A percentile compares a stretch with the other conserved stretches of the same genome.
Evolutionary conservation across 257 asterid species (phyloP).

Genomic region (Coffea canephora): DNA sequence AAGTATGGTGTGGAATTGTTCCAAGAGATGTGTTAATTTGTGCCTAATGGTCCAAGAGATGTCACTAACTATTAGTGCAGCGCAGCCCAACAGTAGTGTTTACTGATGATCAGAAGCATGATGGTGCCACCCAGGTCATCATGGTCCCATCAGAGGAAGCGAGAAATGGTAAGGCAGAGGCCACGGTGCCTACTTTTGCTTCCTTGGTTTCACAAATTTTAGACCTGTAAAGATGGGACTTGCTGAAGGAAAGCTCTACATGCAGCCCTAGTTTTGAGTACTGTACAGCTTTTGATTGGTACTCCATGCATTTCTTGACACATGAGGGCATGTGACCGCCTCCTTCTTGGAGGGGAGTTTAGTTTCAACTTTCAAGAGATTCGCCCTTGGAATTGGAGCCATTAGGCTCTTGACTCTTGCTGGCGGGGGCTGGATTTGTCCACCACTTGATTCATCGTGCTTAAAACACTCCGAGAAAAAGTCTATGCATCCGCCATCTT

Average conservation of each 20-base stretch:
- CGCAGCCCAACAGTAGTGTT: background rate
- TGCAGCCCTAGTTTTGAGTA: conserved; percentile 18
- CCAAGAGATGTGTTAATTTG: background rate
- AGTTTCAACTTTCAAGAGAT: conserved; percentile 22
- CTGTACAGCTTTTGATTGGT: background rate
- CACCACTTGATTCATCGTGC: conserved; percentile 30
- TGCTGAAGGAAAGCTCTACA: conserved; percentile 37
- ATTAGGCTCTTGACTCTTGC: conserved; percentile 21
- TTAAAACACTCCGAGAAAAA: conserved; percentile 22
- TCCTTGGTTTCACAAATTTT: background rate
- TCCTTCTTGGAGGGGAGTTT: background rate
- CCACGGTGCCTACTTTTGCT: background rate
- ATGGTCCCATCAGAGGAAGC: conserved; percentile 17
- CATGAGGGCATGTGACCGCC: background rate
- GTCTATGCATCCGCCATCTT: background rate
- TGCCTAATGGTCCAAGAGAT: conserved; percentile 19
- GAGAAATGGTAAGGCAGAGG: background rate
- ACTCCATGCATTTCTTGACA: background rate
- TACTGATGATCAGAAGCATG: conserved; percentile 11
- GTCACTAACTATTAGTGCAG: conserved; percentile 21
- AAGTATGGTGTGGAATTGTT: conserved; percentile 11
- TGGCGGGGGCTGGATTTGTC: conserved; percentile 18
- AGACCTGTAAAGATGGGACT: conserved; percentile 37
- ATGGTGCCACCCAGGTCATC: conserved; percentile 21
- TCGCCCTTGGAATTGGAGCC: conserved; percentile 29